Evolutionary conservation across 495 filamentous ascomycete species (phyloP).

Genomic region (Tuber indicum): DNA sequence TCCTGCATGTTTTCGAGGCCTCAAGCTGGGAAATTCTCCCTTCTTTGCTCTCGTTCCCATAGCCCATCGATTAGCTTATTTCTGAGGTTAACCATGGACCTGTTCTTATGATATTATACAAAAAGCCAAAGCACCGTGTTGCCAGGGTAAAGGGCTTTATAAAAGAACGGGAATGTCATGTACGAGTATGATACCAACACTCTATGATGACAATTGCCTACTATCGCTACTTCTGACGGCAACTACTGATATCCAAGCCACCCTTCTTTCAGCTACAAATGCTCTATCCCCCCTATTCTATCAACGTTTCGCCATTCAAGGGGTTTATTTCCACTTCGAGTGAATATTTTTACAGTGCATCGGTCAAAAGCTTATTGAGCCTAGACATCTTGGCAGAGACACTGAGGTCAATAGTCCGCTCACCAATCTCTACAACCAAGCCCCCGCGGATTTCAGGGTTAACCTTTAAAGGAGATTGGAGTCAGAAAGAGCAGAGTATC

Average conservation of each 20-base stretch:
- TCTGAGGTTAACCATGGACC: background rate
- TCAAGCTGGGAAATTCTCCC: background rate
- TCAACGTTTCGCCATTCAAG: slow-evolving; percentile 16
- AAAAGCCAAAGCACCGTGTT: slow-evolving; percentile 9
- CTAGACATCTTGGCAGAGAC: slow-evolving; percentile 90
- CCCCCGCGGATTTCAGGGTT: slow-evolving; percentile 92
- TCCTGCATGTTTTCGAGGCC: background rate
- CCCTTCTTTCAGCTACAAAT: background rate
- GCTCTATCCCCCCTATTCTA: slow-evolving; percentile 19
- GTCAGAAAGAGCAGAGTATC: slow-evolving; percentile 17
- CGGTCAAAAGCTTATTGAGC: slow-evolving; percentile 98
- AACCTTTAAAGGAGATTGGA: slow-evolving; percentile 51
- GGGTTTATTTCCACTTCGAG: slow-evolving; percentile 4
- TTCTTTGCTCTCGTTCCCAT: background rate
- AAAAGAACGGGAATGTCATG: slow-evolving; percentile 19
- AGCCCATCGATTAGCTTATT: background rate
- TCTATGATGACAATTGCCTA: slow-evolving; percentile 39
- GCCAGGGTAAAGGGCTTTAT: slow-evolving; percentile 10
- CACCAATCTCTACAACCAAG: slow-evolving; percentile 91
- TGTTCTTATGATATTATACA: background rate
- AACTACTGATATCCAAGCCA: background rate
- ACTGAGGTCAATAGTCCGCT: slow-evolving; percentile 95
- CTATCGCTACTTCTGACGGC: slow-evolving; percentile 17
- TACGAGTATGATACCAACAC: slow-evolving; percentile 23
- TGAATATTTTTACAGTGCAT: slow-evolving; percentile 70